Conservation (phyloP, 140 eudicot genomes). For the Cichorium intybus region DNA sequence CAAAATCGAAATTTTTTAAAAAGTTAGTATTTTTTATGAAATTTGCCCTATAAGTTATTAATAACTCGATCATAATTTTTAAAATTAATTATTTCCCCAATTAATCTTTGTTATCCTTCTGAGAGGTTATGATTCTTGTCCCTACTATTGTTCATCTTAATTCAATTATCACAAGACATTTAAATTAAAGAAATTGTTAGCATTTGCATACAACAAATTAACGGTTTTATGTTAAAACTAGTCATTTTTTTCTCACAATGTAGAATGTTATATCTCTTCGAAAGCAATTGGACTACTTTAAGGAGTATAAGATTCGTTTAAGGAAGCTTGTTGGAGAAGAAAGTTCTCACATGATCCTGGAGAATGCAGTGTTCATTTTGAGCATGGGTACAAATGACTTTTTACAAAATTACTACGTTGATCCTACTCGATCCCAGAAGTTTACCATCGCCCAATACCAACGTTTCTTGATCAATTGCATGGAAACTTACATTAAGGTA, state of each 20-base stretch:
- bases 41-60: too few species aligned
- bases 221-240: neutral
- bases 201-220: neutral
- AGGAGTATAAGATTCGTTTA: conserved; percentile 48
- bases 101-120: too few species aligned
- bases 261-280: conserved; percentile 44
- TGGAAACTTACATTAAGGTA: conserved; percentile 52
- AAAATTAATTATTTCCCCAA: too few species aligned
- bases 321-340: conserved; percentile 37
- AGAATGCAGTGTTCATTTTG: conserved; percentile 39
- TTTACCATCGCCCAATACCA: conserved; percentile 58
- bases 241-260: neutral
- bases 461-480: conserved; percentile 41
- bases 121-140: neutral
- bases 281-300: conserved; percentile 60
- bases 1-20: too few species aligned
- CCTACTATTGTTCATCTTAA: neutral
- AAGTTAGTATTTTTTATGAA: too few species aligned
- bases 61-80: too few species aligned
- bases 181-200: neutral
- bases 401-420: conserved; percentile 54
- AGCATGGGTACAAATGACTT: conserved; percentile 78
- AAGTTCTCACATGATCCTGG: conserved; percentile 26
- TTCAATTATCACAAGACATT: neutral
- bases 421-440: conserved; percentile 44